phyloP scores from a whole-genome alignment of 1,284 basidiomycete genomes.

The Cryptococcus wingfieldii region DNA sequence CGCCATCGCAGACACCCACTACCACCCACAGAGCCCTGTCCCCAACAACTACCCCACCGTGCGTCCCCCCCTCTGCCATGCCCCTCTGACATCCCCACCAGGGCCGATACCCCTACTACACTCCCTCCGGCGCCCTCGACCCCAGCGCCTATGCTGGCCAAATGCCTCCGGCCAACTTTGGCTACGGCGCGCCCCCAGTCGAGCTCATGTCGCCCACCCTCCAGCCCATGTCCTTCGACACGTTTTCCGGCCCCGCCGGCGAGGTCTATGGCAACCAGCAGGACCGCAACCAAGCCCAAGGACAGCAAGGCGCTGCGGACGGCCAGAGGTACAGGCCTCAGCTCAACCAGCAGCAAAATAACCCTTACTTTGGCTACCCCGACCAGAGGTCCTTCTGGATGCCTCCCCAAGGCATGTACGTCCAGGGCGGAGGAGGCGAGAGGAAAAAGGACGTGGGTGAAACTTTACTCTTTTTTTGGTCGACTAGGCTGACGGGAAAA shows the following conservation, averaged over 20 bases:
- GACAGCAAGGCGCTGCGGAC: not conserved
- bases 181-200: conserved; percentile 1
- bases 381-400: conserved; percentile 9
- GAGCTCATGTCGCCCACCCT: not conserved
- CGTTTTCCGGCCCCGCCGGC: not conserved
- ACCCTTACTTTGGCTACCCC: conserved; percentile 4
- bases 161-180: conserved; percentile 3
- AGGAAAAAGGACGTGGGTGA: conserved; percentile 6
- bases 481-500: not conserved
- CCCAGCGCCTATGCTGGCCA: not conserved
- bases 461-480: not conserved
- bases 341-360: conserved; percentile 6
- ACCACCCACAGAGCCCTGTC: conserved; percentile 9
- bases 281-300: conserved; percentile 1
- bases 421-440: conserved; percentile 2
- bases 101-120: conserved; percentile 9
- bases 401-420: conserved; percentile 3
- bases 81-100: conserved; percentile 4
- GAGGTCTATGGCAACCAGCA: conserved; percentile 6
- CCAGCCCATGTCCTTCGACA: conserved; percentile 1
- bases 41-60: conserved; percentile 4
- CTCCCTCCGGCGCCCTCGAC: conserved; percentile 1
- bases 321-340: conserved; percentile 2
- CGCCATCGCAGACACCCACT: conserved; percentile 4
- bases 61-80: conserved; percentile 2